Conservation (phyloP, 805 yeast genomes). For the Ogataea methylovora region DNA sequence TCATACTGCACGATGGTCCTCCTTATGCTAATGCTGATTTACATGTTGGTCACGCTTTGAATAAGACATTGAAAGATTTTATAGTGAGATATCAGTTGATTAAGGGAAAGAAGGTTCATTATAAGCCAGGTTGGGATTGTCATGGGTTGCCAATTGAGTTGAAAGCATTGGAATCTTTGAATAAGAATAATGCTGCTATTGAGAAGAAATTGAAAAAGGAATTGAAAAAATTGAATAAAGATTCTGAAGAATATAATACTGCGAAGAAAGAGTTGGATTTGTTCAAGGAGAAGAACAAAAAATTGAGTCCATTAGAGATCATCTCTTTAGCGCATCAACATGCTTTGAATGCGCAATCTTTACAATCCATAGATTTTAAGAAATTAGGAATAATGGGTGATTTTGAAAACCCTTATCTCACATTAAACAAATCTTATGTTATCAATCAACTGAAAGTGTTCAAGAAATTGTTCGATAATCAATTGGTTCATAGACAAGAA, state of each 20-base stretch:
- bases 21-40: slow-evolving; percentile 96
- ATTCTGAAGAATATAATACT: neutral
- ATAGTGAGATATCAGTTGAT: slow-evolving; percentile 64
- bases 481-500: slow-evolving; percentile 72
- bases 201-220: slow-evolving; percentile 22
- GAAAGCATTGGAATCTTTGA: slow-evolving; percentile 55
- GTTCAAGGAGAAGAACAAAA: slow-evolving; percentile 3
- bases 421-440: slow-evolving; percentile 68
- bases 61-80: slow-evolving; percentile 84
- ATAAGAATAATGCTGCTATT: slow-evolving; percentile 20
- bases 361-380: slow-evolving; percentile 58
- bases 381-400: slow-evolving; percentile 79
- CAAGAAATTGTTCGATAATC: slow-evolving; percentile 51
- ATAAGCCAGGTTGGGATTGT: slow-evolving; percentile 97
- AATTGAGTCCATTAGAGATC: slow-evolving; percentile 40
- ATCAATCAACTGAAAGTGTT: slow-evolving; percentile 68
- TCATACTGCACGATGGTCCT: slow-evolving; percentile 91
- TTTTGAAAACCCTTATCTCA: slow-evolving; percentile 65
- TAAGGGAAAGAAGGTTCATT: slow-evolving; percentile 55
- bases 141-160: slow-evolving; percentile 96
- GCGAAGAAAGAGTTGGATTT: slow-evolving; percentile 6
- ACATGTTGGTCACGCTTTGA: slow-evolving; percentile 88
- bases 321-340: slow-evolving; percentile 60
- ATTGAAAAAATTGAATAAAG: slow-evolving; percentile 10
- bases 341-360: slow-evolving; percentile 59